phyloP scores from a whole-genome alignment of 1,139 yeast genomes.

The Saccharomycopsis hybrid region DNA sequence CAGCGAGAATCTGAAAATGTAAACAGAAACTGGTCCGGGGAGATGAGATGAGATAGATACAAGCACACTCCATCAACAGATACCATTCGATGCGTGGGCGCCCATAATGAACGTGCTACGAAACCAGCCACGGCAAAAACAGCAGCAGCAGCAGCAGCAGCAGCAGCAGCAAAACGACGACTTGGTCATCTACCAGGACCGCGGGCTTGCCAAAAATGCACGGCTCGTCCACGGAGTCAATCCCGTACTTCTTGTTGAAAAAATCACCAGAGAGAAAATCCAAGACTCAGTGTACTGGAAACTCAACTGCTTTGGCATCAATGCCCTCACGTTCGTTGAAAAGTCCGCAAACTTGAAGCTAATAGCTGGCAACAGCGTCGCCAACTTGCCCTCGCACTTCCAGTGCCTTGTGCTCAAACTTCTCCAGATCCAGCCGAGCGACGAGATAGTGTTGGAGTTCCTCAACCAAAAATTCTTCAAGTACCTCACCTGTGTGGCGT shows the following conservation, averaged over 20 bases:
- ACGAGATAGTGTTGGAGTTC: constrained; percentile 39
- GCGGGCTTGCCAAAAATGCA: constrained; percentile 30
- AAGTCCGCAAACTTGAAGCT: constrained; percentile 32
- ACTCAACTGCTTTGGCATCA: constrained; percentile 44
- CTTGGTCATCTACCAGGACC: constrained; percentile 25
- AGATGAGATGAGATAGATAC: too few relatives aligned
- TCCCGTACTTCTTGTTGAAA: constrained; percentile 48
- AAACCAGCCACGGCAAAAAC: too few relatives aligned
- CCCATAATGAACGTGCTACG: too few relatives aligned
- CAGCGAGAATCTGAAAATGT: too few relatives aligned
- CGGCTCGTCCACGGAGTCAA: constrained; percentile 34
- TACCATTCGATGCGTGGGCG: too few relatives aligned
- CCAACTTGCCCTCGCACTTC: constrained; percentile 47
- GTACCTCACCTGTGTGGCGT: constrained; percentile 45
- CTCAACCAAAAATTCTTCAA: constrained; percentile 46
- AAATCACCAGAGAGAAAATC: constrained; percentile 52
- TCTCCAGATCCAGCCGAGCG: constrained; percentile 46
- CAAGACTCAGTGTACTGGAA: constrained; percentile 57
- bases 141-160: too few relatives aligned
- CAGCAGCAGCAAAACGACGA: too few relatives aligned
- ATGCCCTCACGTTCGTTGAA: constrained; percentile 42
- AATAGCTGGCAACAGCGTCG: constrained; percentile 40
- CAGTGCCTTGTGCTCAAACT: constrained; percentile 48
- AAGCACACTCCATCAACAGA: too few relatives aligned
- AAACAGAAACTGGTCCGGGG: too few relatives aligned